These are phyloP conservation scores for Silybum marianum DNA, from an alignment of 129 eudicot species.

Conservation along the genomic window DNA sequence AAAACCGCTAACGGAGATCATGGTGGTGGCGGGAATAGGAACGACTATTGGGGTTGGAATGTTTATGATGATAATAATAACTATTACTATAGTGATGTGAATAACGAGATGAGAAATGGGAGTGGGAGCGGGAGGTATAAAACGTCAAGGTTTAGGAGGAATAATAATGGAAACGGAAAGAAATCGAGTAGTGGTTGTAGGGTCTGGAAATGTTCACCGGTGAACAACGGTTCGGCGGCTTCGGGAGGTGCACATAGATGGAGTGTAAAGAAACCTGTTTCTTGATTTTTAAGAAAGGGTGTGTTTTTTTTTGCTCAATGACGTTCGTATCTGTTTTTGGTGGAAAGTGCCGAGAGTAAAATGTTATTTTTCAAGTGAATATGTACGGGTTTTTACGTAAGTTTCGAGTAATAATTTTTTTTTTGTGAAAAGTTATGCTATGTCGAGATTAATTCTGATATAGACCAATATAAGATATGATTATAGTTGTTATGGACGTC, in stretches of 20 bases:
- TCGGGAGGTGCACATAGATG: slow-evolving; percentile 27
- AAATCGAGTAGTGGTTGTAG: slow-evolving; percentile 14
- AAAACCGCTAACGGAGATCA: slow-evolving; percentile 22
- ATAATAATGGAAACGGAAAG: slow-evolving; percentile 34
- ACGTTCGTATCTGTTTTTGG: slow-evolving; percentile 12
- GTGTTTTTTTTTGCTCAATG: slow-evolving; percentile 16
- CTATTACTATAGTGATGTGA: slow-evolving; percentile 11
- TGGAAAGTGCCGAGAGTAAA: slow-evolving; percentile 26
- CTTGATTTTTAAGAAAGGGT: slow-evolving; percentile 6
- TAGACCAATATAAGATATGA: no score
- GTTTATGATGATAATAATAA: slow-evolving; percentile 27
- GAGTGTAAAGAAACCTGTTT: slow-evolving; percentile 39
- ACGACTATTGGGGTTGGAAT: slow-evolving; percentile 37
- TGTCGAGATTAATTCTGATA: no score
- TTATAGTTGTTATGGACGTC: no score
- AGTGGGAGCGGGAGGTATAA: slow-evolving; percentile 19
- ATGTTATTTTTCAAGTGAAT: not conserved
- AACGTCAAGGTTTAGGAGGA: slow-evolving; percentile 20
- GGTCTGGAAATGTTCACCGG: slow-evolving; percentile 26
- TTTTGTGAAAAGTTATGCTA: no score
- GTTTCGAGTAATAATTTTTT: not conserved
- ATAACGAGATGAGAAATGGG: slow-evolving; percentile 25
- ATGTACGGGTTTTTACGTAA: slow-evolving; percentile 1
- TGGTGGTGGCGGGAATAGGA: slow-evolving; percentile 38
- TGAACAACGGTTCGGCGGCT: slow-evolving; percentile 6